Conservation (phyloP, 78 protist species). For the slime mould (Dictyostelium discoideum) region DNA sequence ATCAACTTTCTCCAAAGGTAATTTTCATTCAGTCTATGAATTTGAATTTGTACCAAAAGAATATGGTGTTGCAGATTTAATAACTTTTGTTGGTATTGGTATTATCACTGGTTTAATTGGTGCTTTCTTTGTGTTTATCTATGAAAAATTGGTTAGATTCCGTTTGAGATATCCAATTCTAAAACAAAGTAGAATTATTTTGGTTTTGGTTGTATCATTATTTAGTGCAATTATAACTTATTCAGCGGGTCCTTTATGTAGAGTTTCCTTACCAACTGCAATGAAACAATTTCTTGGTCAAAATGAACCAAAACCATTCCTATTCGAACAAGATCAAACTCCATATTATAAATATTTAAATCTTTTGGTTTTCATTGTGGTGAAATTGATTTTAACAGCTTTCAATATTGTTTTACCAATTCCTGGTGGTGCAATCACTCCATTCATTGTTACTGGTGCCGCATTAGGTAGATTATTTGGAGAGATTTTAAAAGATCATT, state of each 20-base stretch:
- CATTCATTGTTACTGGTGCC: constrained; percentile 87
- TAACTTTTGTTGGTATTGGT: constrained; percentile 76
- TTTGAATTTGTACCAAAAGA: constrained; percentile 32
- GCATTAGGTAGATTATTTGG: constrained; percentile 86
- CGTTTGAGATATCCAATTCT: constrained; percentile 37
- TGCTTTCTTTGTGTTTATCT: constrained; percentile 72
- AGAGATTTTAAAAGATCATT: constrained; percentile 45
- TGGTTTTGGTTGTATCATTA: constrained; percentile 32
- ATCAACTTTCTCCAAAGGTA: neutral
- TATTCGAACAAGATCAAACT: neutral
- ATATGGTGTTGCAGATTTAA: constrained; percentile 43
- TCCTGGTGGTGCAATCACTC: constrained; percentile 88
- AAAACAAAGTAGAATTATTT: constrained; percentile 26
- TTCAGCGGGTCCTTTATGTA: constrained; percentile 30
- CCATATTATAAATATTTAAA: constrained; percentile 3
- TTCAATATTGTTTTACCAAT: constrained; percentile 84
- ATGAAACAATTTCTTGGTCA: constrained; percentile 51
- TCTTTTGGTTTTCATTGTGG: constrained; percentile 53
- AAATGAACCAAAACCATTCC: constrained; percentile 21
- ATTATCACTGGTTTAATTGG: constrained; percentile 83
- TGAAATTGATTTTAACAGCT: constrained; percentile 60
- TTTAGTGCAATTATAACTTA: constrained; percentile 24
- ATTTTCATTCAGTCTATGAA: constrained; percentile 28
- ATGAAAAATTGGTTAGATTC: constrained; percentile 71
- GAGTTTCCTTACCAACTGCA: constrained; percentile 24